Base-by-base conservation (phyloP, 2,329 filamentous ascomycete species). In the Leptosphaerulina australis region DNA sequence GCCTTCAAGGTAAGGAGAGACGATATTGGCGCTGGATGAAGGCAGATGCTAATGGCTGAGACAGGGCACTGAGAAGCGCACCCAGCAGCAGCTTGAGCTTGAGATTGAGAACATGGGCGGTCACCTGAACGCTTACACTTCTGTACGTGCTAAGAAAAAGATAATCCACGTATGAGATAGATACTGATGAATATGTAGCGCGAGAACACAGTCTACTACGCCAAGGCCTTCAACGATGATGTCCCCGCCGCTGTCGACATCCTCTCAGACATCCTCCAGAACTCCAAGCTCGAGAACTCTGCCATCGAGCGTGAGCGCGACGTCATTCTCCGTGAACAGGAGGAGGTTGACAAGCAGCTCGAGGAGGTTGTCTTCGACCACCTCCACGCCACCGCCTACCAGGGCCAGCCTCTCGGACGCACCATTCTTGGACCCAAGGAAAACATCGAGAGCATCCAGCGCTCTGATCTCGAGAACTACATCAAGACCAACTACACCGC, bases 91-190 rank as follows among this genome's bases (percentile, higher is more conserved):
- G 81, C 83, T 99, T 75, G 94, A 99, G 82, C 87, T 99, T 62
- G 94, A 99, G 83, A 97, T 99, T 73, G 94, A 99, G 84, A 99
- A 99, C 82, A 97, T 99, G 90, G 94, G 94, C 76, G 94, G 91
- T 62, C 94, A 99, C 81, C 84, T 99, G 69, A 99, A 99, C 79
- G 94, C 94, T 76, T 99, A 99, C 83, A 99, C 94, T 70, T 97
- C 93, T 82, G 92, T 97, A 86, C 72, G 88, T 61, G 34, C 51
- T 14, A 29, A 14, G 14, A 17, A 22, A 24, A 2, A 21, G 2
- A 1, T 21, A 24, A 2, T 3, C 7, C 1, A 11, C 30, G 31
- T 71, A 55, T 17, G 40, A 30, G 24, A 26, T 36, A 35, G 25
- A 45, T 49, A 56, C 55, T 70, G 63, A 71, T 56, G 58, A 69